Evolutionary conservation across 495 filamentous ascomycete genomes (phyloP), one percentile per base, ranked within the genome.

Genomic region (Durotheca rogersii): DNA sequence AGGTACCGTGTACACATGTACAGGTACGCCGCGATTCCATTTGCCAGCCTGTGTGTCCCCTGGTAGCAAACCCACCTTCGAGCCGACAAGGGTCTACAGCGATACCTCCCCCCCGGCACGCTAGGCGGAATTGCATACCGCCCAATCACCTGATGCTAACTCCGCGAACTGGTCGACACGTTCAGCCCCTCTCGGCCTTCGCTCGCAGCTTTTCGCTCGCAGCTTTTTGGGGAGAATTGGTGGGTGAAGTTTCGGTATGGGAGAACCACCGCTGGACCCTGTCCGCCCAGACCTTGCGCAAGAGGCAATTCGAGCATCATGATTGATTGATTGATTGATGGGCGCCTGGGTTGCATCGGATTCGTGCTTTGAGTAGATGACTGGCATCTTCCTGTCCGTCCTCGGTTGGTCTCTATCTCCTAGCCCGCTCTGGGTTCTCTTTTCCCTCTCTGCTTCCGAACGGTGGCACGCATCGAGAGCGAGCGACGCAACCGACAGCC

Each of bases 81-180:
- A n/a, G n/a, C n/a, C 15, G 39, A 9, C 55, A 53, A 49, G 48
- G 55, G 44, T 53, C 42, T 43, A 57, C 21, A 34, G 45, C 48
- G 47, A 47, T 47, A 49, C n/a, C n/a, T n/a, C n/a, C n/a, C n/a
- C n/a, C n/a, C n/a, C n/a, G n/a, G n/a, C n/a, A n/a, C n/a, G n/a
- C n/a, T n/a, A n/a, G n/a, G 41, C 43, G 43, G 16, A 37, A 42
- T 21, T 44, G 32, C 54, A 48, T 52, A 43, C 48, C 47, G 54
- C 54, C 54, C n/a, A 58, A 58, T 58, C 55, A 45, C 23, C 19
- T 27, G 39, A 39, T 41, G 39, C n/a, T n/a, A n/a, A n/a, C n/a
- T n/a, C n/a, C n/a, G n/a, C n/a, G 49, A 30, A 41, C 53, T 51
- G 45, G 41, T 27, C 9, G 23, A 4, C 9, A 9, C 23, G 9